These are phyloP conservation scores for Mortierella sp. DNA, from an alignment of 371 early-diverging fungal genomes.

Conservation along the genomic window DNA sequence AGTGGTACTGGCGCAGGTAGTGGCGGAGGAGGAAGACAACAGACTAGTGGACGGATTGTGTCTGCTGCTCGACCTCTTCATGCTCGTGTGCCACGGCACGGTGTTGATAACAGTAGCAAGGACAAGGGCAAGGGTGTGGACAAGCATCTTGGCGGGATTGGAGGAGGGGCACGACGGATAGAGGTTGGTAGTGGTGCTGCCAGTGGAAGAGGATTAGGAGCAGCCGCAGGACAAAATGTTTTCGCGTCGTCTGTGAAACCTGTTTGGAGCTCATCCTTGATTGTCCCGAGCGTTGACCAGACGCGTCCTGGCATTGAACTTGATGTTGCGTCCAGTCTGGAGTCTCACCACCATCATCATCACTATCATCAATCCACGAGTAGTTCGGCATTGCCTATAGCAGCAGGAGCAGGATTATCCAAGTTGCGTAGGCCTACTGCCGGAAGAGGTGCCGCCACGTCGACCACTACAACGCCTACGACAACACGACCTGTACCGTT, in stretches of 20 bases:
- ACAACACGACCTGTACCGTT: conserved; percentile 33
- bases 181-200: not conserved
- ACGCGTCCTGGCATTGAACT: conserved; percentile 1
- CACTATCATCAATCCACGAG: not conserved
- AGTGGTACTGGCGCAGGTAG: too few species aligned
- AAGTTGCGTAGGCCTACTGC: conserved; percentile 7
- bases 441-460: not conserved
- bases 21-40: not conserved
- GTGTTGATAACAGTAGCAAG: not conserved
- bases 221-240: not conserved
- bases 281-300: conserved; percentile 14
- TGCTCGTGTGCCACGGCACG: not conserved
- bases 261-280: not conserved
- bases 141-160: not conserved
- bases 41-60: not conserved
- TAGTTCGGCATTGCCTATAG: not conserved
- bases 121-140: not conserved
- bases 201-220: not conserved
- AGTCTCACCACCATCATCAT: conserved; percentile 9
- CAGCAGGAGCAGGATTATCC: not conserved
- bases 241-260: not conserved
- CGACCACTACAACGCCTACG: conserved; percentile 15
- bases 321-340: conserved; percentile 3
- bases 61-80: not conserved
- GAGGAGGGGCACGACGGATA: conserved; percentile 2